These are phyloP conservation scores for Neckera pumila DNA, from an alignment of 225 moss, liverwort and hornwort genomes.

Conservation along the genomic window DNA sequence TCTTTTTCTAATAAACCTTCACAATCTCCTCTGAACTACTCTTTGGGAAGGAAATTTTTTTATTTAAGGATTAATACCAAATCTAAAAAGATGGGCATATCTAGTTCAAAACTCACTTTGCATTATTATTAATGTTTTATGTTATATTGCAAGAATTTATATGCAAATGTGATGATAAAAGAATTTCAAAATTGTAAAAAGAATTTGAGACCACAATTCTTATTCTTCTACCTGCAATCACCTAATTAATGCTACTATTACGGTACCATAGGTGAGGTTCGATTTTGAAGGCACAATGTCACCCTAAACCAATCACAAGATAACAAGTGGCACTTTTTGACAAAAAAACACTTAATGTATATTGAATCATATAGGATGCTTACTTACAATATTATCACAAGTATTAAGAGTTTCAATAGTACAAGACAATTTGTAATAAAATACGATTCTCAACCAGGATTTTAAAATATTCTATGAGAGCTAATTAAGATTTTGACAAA, in stretches of 20 bases:
- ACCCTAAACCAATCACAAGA: neutral
- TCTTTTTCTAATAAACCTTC: no score
- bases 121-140: neutral
- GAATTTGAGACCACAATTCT: no score
- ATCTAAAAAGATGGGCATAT: neutral
- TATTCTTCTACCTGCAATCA: neutral
- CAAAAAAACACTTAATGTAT: neutral
- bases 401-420: neutral
- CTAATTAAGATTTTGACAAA: neutral
- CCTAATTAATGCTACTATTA: neutral
- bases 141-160: neutral
- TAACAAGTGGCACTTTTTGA: neutral
- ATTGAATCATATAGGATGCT: fast-evolving
- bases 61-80: neutral
- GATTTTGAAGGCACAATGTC: neutral
- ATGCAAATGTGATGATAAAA: neutral
- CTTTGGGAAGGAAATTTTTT: fast-evolving
- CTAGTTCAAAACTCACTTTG: neutral
- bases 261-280: fast-evolving
- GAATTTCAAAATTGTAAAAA: neutral
- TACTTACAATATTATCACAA: no score
- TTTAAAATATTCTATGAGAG: neutral
- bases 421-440: neutral
- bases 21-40: fast-evolving
- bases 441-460: neutral